Evolutionary conservation across 2,329 filamentous ascomycete species (phyloP).

Genomic region (Neurospora sp.): DNA sequence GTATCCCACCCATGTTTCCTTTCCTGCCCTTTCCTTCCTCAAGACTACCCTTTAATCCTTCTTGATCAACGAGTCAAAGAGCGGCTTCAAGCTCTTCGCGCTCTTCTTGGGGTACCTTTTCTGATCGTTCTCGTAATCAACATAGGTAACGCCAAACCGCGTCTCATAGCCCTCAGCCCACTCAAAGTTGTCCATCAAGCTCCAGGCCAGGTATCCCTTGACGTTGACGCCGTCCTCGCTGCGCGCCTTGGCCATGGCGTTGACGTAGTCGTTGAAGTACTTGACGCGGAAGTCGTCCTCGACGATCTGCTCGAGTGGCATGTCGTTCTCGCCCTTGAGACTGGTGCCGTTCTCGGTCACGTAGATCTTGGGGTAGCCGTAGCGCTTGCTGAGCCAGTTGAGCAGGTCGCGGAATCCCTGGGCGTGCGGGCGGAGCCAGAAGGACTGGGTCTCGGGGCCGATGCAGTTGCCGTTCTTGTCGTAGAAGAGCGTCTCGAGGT

Average conservation of each 20-base stretch:
- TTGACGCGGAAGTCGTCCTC: slow-evolving; percentile 72
- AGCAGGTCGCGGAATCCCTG: slow-evolving; percentile 69
- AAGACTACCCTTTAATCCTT: slow-evolving; percentile 34
- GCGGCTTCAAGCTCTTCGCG: slow-evolving; percentile 57
- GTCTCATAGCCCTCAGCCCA: slow-evolving; percentile 90
- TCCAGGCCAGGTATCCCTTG: slow-evolving; percentile 77
- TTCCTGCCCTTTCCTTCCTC: background rate
- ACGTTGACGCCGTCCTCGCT: slow-evolving; percentile 68
- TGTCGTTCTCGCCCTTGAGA: slow-evolving; percentile 71
- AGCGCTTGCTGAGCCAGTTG: slow-evolving; percentile 68
- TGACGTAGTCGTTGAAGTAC: slow-evolving; percentile 72
- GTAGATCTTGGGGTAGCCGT: slow-evolving; percentile 68
- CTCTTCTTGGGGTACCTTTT: slow-evolving; percentile 79
- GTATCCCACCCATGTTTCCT: background rate
- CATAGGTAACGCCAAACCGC: slow-evolving; percentile 73
- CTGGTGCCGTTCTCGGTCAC: slow-evolving; percentile 86
- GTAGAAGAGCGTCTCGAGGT: slow-evolving; percentile 62
- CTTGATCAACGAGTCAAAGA: slow-evolving; percentile 63
- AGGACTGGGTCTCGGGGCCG: slow-evolving; percentile 71
- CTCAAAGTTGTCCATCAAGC: slow-evolving; percentile 82
- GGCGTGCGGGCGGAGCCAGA: slow-evolving; percentile 71
- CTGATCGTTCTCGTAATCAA: slow-evolving; percentile 74
- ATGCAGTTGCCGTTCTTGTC: slow-evolving; percentile 66
- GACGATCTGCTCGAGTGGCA: slow-evolving; percentile 60
- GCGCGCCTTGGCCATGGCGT: slow-evolving; percentile 64